Evolutionary conservation across 2,329 filamentous ascomycete species (phyloP), one percentile per base, ranked within the genome.

Genomic region (Lachnellula occidentalis): DNA sequence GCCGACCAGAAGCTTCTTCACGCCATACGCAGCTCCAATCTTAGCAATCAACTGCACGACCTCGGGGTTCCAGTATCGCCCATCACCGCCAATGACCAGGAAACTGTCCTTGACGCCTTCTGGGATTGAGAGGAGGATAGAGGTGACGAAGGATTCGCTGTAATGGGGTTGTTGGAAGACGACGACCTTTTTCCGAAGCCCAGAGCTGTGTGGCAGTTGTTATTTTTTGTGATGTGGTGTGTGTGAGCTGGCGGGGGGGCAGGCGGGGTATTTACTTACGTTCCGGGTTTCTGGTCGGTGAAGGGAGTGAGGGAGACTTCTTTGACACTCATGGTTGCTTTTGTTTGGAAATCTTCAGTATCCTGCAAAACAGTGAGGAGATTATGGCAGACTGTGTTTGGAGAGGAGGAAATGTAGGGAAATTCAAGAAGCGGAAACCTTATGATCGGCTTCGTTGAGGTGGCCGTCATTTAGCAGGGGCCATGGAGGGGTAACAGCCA

Each of bases 131-230:
- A 95, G 84, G 64, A 99, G 83, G 71, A 96, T 96, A 73, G 90
- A 92, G 62, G 92, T 81, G 64, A 99, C 83, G 73, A 99, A 99
- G 50, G 92, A 85, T 76, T 99, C 94, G 74, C 90, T 92, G 81
- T 99, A 99, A 77, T 99, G 83, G 57, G 86, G 80, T 75, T 96
- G 80, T 74, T 99, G 90, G 80, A 99, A 99, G 71, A 96, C 89
- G 69, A 90, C 91, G 77, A 97, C 94, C 84, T 95, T 97, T 78
- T 99, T 99, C 62, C 94, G 91, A 73, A 99, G 90, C 74, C 94
- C 94, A 64, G 94, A 99, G 65, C 92, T 97, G 54, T 31, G 27
- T 31, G 27, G 27, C 49, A 37, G 58, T 58, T 56, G 53, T 54
- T 58, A 59, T 62, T 70, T 31, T 31, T 31, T 31, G 27, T 31